Conservation (phyloP, 495 filamentous ascomycete genomes). For the Neurospora terricola region DNA sequence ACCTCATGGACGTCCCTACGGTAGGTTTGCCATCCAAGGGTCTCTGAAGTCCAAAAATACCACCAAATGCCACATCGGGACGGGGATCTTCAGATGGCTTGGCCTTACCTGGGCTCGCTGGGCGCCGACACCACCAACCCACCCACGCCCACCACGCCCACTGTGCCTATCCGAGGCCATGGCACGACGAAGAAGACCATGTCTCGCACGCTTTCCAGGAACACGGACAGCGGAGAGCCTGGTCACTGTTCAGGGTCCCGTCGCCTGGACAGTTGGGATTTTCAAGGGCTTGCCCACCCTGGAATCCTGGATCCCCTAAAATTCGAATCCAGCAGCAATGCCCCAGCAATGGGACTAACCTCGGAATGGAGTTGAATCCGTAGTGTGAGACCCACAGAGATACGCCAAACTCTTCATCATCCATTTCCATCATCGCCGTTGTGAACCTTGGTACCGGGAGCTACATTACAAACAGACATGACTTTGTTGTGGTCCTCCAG, state of each 20-base stretch:
- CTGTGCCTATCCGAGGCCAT: not conserved
- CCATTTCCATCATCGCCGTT: not conserved
- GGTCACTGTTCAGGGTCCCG: not conserved
- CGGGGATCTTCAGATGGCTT: not conserved
- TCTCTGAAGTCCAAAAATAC: not conserved
- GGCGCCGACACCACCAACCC: not conserved
- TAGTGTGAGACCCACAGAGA: not conserved
- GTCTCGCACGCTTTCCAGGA: not conserved
- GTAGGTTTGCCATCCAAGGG: not conserved
- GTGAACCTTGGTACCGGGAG: not conserved
- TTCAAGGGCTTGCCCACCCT: not conserved
- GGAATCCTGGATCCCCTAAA: not conserved
- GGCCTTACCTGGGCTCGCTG: not conserved
- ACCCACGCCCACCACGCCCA: not conserved
- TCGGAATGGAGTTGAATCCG: not conserved
- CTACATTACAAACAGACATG: not conserved
- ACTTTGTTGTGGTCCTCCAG: not conserved
- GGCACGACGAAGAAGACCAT: not conserved
- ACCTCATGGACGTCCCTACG: not conserved
- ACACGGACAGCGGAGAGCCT: not conserved
- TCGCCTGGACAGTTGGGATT: not conserved
- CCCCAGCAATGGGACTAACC: not conserved
- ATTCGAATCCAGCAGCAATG: not conserved
- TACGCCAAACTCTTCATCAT: not conserved
- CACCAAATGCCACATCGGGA: not conserved